A percentile compares a stretch with the other conserved stretches of the same genome.
Conservation (phyloP, 345 rosid species). For the Moringa oleifera region DNA sequence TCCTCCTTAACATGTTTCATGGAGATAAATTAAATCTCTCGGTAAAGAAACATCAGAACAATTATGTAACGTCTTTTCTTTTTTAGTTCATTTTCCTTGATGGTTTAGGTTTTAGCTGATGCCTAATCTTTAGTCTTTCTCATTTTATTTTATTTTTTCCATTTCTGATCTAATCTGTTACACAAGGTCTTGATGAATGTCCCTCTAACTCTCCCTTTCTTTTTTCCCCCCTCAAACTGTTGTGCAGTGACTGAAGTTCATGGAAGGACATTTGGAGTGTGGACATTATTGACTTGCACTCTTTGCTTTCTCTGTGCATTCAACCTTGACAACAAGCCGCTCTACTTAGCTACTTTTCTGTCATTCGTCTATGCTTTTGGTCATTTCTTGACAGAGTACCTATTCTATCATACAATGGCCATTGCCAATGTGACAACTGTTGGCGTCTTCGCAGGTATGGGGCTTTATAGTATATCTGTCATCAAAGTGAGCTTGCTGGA, state of each 20-base stretch:
- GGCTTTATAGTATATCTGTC: not conserved
- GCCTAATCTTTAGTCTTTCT: conserved; percentile 1
- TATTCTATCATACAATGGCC: conserved; percentile 77
- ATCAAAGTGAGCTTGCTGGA: not conserved
- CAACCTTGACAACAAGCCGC: conserved; percentile 72
- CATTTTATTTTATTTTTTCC: not conserved
- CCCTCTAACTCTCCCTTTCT: conserved; percentile 1
- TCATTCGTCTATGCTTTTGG: conserved; percentile 84
- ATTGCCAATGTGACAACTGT: conserved; percentile 68
- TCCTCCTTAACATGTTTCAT: not conserved
- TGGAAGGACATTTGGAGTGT: conserved; percentile 93
- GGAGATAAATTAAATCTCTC: not conserved
- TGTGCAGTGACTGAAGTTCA: conserved; percentile 92
- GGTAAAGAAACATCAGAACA: not conserved
- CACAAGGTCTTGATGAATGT: not conserved
- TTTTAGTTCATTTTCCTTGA: too few species aligned
- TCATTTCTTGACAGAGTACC: conserved; percentile 78
- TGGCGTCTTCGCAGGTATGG: conserved; percentile 74
- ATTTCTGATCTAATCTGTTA: not conserved
- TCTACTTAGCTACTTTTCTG: conserved; percentile 73
- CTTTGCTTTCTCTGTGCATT: conserved; percentile 93
- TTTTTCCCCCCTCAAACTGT: conserved; percentile 5
- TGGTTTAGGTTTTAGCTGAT: conserved; percentile 1
- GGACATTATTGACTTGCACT: conserved; percentile 95
- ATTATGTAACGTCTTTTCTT: not conserved